Evolutionary conservation across 805 yeast species (phyloP).

Genomic region (Teunomyces pallodes): DNA sequence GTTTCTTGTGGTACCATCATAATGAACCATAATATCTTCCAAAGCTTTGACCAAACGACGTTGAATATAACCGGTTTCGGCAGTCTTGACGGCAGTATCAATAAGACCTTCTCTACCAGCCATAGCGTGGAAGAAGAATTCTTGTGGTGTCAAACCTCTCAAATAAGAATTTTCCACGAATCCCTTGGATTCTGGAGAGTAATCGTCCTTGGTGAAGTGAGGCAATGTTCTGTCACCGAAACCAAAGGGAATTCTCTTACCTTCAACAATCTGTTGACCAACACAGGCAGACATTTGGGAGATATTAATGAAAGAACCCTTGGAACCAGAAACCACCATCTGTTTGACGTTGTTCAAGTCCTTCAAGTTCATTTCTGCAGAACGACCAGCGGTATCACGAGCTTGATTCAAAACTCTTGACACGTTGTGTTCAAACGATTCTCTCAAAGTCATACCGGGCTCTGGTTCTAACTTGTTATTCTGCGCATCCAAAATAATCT

Average conservation of each 20-base stretch:
- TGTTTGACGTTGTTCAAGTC: conserved; percentile 95
- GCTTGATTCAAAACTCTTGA: conserved; percentile 95
- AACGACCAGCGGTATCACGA: conserved; percentile 98
- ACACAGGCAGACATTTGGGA: conserved; percentile 99
- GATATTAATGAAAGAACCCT: conserved; percentile 97
- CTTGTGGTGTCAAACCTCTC: conserved; percentile 98
- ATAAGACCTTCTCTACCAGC: conserved; percentile 99
- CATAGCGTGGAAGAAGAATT: conserved; percentile 98
- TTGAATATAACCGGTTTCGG: conserved; percentile 98
- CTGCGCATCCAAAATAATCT: conserved; percentile 89
- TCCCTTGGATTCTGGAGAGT: conserved; percentile 97
- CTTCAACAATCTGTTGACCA: conserved; percentile 99
- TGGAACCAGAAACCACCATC: conserved; percentile 99
- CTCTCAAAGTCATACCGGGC: conserved; percentile 99
- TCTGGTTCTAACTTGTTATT: conserved; percentile 85
- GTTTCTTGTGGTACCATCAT: conserved; percentile 97
- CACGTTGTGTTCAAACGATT: conserved; percentile 96
- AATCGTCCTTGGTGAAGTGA: conserved; percentile 97
- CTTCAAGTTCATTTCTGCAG: conserved; percentile 94
- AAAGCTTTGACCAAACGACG: conserved; percentile 96
- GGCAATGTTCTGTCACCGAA: conserved; percentile 95
- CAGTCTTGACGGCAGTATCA: conserved; percentile 99
- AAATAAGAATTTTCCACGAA: conserved; percentile 95
- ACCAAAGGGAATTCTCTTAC: conserved; percentile 98
- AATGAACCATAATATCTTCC: conserved; percentile 97